Evolutionary conservation across 805 yeast species (phyloP), one percentile per base, ranked within the genome.

Genomic region (Torulaspora gathmanii): DNA sequence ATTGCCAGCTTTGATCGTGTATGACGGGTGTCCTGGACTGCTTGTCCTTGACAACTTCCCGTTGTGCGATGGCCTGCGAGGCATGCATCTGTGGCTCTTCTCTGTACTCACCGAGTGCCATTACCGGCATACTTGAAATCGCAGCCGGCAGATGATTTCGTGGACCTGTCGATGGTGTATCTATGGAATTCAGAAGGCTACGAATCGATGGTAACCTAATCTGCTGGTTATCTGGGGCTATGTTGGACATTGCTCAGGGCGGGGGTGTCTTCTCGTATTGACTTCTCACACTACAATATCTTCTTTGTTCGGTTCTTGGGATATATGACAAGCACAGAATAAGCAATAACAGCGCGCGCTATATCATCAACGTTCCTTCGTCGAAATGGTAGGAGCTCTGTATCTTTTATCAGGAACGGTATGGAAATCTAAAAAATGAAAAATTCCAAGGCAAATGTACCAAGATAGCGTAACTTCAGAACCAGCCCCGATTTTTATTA

Each of bases 141-240:
- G 17, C 41, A 5, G 25, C 25, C 25, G 34, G 19, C 12, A 13
- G 17, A 10, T 28, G 41, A 28, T 29, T 5, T 38, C 34, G 41
- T n/a, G 30, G 34, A 12, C 11, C 33, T 11, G 43, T 12, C 3
- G 35, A 15, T 11, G 42, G 39, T 15, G 36, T 15, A 17, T 47
- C 48, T 25, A 47, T 44, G 13, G 46, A 40, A 23, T 47, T 44
- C 27, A 50, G 43, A 31, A 50, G 47, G 22, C 39, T 48, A 28
- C 46, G 54, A 23, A 50, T 50, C 9, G 54, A 48, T 16, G 54
- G 54, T 42, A 50, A 37, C 35, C 46, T 44, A 30, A 47, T 29
- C 28, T 46, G 51, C 15, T 40, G 44, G 16, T 26, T 35, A 23
- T 44, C 47, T 16, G 39, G 44, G 12, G 25, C 12, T 13, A 12